Evolutionary conservation across 306 rosid genomes (phyloP), one percentile per base, ranked within the genome.

Genomic region (Lagenaria siceraria): DNA sequence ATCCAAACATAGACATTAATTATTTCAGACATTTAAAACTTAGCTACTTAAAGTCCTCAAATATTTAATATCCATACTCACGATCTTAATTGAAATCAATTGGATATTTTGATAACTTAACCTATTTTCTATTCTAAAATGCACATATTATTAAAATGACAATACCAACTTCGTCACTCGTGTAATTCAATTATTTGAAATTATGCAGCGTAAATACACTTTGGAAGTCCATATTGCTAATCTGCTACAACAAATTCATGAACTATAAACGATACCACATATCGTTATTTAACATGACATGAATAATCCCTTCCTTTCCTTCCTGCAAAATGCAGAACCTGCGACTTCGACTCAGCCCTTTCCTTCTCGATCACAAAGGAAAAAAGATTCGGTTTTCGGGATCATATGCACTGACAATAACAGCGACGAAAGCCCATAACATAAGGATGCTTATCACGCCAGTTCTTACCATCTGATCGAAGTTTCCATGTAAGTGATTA

Each of bases 351-450:
- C 36, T 10, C 0, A 7, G 15, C 1, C 59, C 19, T 49, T 36
- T 61, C 15, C 53, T 46, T n/a, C 25, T 11, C 22, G 59, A 43
- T 77, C 60, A 77, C 7, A 25, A 43, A 59, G 81, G 64, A 18
- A 75, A 61, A 35, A 77, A 52, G 22, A 25, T 46, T 56, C 84
- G 66, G 85, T 85, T 80, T 76, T 74, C 83, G 29, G 89, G 89
- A 76, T 86, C 85, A 42, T 65, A 80, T 2, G 86, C 70, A 81
- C 88, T 90, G 78, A 84, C 86, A 83, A 90, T 78, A 80, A 93
- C 81, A 33, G 92, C 96, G 22, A 91, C 27, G 55, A 88, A 82
- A 82, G 90, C 85, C 91, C 93, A 89, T 29, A 93, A 38, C 80
- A 88, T 83, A 31, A 91, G 84, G 62, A 91, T 19, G 80, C 90